phyloP scores from a whole-genome alignment of 345 rosid genomes.

The Linum trigynum region DNA sequence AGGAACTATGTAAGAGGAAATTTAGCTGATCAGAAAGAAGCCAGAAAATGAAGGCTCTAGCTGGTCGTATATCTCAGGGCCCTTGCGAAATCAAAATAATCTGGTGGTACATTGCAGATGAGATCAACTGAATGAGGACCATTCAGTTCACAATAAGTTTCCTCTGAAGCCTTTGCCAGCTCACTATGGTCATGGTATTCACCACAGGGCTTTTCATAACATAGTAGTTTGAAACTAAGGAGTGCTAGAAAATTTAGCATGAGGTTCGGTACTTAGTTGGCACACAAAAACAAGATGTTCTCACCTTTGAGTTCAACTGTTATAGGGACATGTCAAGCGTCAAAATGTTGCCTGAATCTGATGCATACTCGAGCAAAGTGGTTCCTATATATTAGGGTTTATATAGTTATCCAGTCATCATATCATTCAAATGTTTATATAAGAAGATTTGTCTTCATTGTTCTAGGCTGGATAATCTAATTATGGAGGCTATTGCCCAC shows the following conservation, averaged over 20 bases:
- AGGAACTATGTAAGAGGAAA: background rate
- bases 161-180: background rate
- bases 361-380: background rate
- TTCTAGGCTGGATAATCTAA: slow-evolving; percentile 75
- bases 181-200: background rate
- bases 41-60: background rate
- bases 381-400: background rate
- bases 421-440: no score
- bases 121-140: background rate
- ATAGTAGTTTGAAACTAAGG: background rate
- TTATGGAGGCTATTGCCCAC: slow-evolving; percentile 75
- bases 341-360: background rate
- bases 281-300: background rate
- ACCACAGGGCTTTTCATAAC: no score
- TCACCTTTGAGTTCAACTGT: background rate
- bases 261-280: background rate
- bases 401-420: background rate
- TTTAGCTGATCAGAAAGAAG: background rate
- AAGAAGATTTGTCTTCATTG: slow-evolving; percentile 3
- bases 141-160: background rate
- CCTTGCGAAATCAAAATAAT: background rate
- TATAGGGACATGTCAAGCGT: background rate
- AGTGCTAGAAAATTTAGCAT: background rate
- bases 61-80: background rate
- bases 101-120: background rate